These are phyloP conservation scores for Penicillium digitatum DNA, from an alignment of 2,329 filamentous ascomycete genomes.

Conservation along the genomic window DNA sequence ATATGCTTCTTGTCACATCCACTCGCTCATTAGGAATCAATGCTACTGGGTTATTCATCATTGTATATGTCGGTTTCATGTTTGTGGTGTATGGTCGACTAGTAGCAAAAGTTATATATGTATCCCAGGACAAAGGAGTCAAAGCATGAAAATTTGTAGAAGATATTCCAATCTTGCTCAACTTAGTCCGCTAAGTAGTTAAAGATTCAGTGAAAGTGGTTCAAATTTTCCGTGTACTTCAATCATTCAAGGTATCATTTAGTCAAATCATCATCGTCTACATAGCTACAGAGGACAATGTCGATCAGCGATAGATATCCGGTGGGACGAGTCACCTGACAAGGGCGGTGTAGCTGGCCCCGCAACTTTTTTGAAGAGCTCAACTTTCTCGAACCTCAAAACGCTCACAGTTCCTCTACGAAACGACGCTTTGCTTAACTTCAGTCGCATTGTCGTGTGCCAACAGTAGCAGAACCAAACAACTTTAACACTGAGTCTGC, in stretches of 20 bases:
- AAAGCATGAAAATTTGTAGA: conserved; percentile 11
- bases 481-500: background rate
- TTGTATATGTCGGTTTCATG: conserved; percentile 10
- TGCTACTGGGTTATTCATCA: conserved; percentile 15
- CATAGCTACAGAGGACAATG: background rate
- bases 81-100: background rate
- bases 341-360: conserved; percentile 19
- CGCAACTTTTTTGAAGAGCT: conserved; percentile 25
- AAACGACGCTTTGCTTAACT: background rate
- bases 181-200: conserved; percentile 11
- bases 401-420: background rate
- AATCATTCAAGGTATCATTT: background rate
- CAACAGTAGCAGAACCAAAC: background rate
- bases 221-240: background rate
- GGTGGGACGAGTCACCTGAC: conserved; percentile 12
- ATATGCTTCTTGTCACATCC: conserved; percentile 17
- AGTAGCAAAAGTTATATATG: conserved; percentile 15
- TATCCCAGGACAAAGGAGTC: conserved; percentile 2
- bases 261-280: background rate
- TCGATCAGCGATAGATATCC: background rate
- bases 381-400: conserved; percentile 15
- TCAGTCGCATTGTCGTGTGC: background rate
- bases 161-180: conserved; percentile 14
- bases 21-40: conserved; percentile 23
- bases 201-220: conserved; percentile 17